phyloP scores from a whole-genome alignment of 208 protist genomes.

The Herpetomonas samuelpessoai region DNA sequence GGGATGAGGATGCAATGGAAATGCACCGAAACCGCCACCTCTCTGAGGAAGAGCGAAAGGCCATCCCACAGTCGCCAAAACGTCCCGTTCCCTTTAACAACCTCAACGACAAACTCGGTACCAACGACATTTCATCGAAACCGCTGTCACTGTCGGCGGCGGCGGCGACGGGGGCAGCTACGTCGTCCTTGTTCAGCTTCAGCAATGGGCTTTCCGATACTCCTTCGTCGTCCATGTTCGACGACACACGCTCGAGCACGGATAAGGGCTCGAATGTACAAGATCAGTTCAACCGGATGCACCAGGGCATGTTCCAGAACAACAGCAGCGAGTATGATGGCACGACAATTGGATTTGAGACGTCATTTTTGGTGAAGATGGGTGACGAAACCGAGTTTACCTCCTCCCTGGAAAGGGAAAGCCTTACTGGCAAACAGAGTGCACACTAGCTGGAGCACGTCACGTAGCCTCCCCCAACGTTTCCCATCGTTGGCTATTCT shows the following conservation, averaged over 20 bases:
- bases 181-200: neutral
- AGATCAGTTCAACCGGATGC: constrained; percentile 20
- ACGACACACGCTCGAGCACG: neutral
- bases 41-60: neutral
- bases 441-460: no score
- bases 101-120: neutral
- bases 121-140: neutral
- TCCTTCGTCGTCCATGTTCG: constrained; percentile 6
- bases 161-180: neutral
- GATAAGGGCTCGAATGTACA: constrained; percentile 1
- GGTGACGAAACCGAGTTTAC: constrained; percentile 69
- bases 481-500: no score
- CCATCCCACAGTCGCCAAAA: neutral
- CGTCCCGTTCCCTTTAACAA: neutral
- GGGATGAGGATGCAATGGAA: neutral
- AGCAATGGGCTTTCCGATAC: neutral
- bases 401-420: constrained; percentile 45
- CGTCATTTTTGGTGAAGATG: constrained; percentile 83
- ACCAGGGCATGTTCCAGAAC: constrained; percentile 18
- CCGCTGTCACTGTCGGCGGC: no score
- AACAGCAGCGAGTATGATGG: constrained; percentile 6
- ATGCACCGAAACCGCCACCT: neutral
- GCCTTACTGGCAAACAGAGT: constrained; percentile 42
- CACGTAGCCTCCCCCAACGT: no score
- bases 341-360: constrained; percentile 35